These are phyloP conservation scores for Knufia fluminis DNA, from an alignment of 2,329 filamentous ascomycete genomes.

Conservation along the genomic window DNA sequence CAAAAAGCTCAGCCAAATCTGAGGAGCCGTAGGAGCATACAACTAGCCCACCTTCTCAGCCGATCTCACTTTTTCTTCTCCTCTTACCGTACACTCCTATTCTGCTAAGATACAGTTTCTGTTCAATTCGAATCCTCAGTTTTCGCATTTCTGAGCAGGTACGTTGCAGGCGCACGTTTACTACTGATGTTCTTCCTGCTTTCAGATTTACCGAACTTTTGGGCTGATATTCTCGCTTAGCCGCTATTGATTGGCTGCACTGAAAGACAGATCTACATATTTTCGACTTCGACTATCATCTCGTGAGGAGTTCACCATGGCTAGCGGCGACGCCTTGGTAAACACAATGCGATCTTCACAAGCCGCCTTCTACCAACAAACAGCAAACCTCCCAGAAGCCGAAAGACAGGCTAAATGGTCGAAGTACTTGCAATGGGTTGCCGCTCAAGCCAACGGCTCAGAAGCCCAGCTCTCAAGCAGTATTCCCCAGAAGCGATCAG, in stretches of 20 bases:
- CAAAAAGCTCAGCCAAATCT: background rate
- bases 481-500: constrained; percentile 18
- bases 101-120: background rate
- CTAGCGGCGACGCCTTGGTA: constrained; percentile 14
- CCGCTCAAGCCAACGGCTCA: constrained; percentile 9
- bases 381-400: constrained; percentile 16
- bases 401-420: constrained; percentile 17
- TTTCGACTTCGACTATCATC: background rate
- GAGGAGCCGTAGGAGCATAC: constrained; percentile 1
- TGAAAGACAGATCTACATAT: background rate
- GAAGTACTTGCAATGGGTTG: constrained; percentile 14
- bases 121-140: background rate
- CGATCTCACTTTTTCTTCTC: background rate
- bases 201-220: background rate
- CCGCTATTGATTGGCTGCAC: constrained; percentile 1
- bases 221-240: constrained; percentile 1
- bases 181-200: background rate
- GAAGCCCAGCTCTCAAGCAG: constrained; percentile 5
- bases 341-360: constrained; percentile 16
- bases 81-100: background rate
- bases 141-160: background rate
- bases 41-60: constrained; percentile 7
- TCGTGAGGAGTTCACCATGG: constrained; percentile 1
- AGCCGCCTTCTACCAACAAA: constrained; percentile 17
- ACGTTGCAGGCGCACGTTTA: background rate